These are phyloP conservation scores for Plasmopara halstedii DNA, from an alignment of 352 stramenopile species.

Conservation along the genomic window DNA sequence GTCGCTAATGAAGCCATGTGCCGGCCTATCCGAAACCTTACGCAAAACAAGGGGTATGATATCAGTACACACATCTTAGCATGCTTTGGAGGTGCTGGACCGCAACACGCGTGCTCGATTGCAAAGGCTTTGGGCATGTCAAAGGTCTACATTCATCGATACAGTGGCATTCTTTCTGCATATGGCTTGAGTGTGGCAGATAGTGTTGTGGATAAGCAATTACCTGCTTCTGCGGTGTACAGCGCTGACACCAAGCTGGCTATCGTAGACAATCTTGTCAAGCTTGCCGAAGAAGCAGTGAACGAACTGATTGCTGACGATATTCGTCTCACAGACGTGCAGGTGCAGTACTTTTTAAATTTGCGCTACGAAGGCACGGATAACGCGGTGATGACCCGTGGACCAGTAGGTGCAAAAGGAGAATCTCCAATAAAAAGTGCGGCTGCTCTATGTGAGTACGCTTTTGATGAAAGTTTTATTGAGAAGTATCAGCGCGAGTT, in stretches of 20 bases:
- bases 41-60: constrained; percentile 97
- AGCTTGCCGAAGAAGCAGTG: constrained; percentile 50
- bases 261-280: constrained; percentile 38
- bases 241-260: constrained; percentile 35
- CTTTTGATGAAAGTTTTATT: constrained; percentile 85
- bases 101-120: constrained; percentile 97
- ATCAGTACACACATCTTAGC: constrained; percentile 94
- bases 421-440: constrained; percentile 19
- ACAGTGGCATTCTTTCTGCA: constrained; percentile 96
- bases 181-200: constrained; percentile 96
- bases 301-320: constrained; percentile 69
- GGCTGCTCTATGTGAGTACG: constrained; percentile 52
- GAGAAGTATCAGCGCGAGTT: constrained; percentile 96
- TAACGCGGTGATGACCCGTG: constrained; percentile 94
- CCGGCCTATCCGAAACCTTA: constrained; percentile 98
- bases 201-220: constrained; percentile 95
- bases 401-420: constrained; percentile 40
- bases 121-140: constrained; percentile 95
- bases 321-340: constrained; percentile 87
- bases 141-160: constrained; percentile 98
- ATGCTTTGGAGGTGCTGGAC: constrained; percentile 97
- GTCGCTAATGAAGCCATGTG: constrained; percentile 99
- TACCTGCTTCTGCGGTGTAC: constrained; percentile 77
- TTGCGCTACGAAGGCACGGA: constrained; percentile 98
- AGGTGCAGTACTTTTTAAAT: constrained; percentile 95